A percentile compares a stretch with the other conserved stretches of the same genome.
Conservation (phyloP, 2,329 filamentous ascomycete genomes). For the Claviceps africana region DNA sequence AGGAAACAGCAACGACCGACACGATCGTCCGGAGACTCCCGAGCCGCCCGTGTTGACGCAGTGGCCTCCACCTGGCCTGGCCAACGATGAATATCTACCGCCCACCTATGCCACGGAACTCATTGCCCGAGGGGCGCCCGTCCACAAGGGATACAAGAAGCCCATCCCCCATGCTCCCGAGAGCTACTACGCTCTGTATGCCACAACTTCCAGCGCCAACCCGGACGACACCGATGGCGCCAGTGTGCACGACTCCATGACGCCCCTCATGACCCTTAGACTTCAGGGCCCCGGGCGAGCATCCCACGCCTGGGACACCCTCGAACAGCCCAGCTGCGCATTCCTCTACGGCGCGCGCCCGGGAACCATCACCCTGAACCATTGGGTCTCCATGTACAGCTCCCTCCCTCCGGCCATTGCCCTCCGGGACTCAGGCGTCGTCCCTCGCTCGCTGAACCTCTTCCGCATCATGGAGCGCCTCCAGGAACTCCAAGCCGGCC, state of each 20-base stretch:
- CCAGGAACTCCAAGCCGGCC: constrained; percentile 39
- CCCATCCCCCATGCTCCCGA: constrained; percentile 41
- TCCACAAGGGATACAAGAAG: constrained; percentile 39
- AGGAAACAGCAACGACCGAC: background rate
- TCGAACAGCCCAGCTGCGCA: constrained; percentile 60
- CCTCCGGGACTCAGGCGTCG: constrained; percentile 42
- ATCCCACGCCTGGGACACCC: constrained; percentile 49
- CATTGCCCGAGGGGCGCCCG: constrained; percentile 43
- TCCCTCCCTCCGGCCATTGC: constrained; percentile 39
- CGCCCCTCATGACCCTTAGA: constrained; percentile 42
- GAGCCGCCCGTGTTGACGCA: constrained; percentile 11
- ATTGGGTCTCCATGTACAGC: constrained; percentile 49
- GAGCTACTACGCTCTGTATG: constrained; percentile 41
- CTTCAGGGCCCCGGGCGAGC: constrained; percentile 29
- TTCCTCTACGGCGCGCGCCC: constrained; percentile 52
- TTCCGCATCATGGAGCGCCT: constrained; percentile 44
- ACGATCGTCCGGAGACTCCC: background rate
- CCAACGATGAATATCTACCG: constrained; percentile 34
- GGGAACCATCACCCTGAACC: constrained; percentile 59
- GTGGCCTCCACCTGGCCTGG: constrained; percentile 44
- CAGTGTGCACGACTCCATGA: constrained; percentile 41
- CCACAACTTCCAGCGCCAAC: constrained; percentile 31
- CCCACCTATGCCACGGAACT: constrained; percentile 41
- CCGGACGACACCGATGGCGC: constrained; percentile 31
- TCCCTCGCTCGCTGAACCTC: constrained; percentile 47